A percentile compares a stretch with the other conserved stretches of the same genome.
phyloP scores from a whole-genome alignment of 345 rosid species.

The Pistacia atlantica region DNA sequence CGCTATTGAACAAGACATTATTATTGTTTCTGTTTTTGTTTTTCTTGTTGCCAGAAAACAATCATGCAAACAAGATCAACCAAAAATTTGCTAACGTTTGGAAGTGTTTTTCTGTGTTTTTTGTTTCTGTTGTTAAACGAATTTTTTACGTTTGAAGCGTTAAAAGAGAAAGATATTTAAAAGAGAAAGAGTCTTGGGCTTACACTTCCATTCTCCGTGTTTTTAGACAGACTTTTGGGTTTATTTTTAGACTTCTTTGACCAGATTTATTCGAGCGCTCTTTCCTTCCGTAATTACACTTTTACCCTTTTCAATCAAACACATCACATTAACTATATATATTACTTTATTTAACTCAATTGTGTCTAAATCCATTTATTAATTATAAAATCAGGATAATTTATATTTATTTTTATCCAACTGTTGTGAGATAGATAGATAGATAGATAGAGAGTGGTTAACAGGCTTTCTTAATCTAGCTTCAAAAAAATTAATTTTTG shows the following conservation, averaged over 20 bases:
- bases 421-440: no score
- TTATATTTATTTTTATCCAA: no score
- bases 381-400: no score
- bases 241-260: not conserved
- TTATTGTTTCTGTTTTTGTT: not conserved
- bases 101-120: not conserved
- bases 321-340: no score
- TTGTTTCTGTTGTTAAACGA: not conserved
- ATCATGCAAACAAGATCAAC: not conserved
- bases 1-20: conserved; percentile 77
- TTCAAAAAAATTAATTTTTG: no score
- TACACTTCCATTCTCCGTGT: conserved; percentile 9
- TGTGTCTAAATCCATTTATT: no score
- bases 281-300: not conserved
- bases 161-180: not conserved
- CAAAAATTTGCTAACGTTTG: not conserved
- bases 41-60: not conserved
- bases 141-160: not conserved
- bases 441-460: no score
- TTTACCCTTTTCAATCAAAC: not conserved
- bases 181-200: not conserved
- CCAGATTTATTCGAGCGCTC: not conserved
- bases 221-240: not conserved
- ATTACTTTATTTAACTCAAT: no score
- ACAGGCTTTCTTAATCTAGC: no score